Percentiles rank a stretch among this genome's conserved stretches.
Evolutionary conservation across 495 filamentous ascomycete genomes (phyloP).

Genomic region (Penicillium steckii): DNA sequence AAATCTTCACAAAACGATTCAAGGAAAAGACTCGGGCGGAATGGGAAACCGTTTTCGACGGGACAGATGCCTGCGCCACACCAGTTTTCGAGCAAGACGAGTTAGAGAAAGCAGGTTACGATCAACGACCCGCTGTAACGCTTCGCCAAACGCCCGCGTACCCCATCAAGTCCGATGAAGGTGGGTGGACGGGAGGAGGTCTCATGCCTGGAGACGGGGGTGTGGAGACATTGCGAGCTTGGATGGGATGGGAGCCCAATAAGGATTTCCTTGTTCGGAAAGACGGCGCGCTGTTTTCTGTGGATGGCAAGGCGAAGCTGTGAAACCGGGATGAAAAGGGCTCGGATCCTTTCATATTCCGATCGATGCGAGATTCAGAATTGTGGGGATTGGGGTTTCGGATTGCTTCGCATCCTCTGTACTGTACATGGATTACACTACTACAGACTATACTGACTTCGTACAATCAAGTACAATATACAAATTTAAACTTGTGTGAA

Average conservation of each 20-base stretch:
- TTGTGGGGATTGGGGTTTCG: not conserved
- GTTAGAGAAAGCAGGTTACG: slow-evolving; percentile 63
- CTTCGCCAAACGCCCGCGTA: slow-evolving; percentile 63
- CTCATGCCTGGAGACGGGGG: slow-evolving; percentile 70
- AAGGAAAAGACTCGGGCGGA: slow-evolving; percentile 70
- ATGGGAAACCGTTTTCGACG: slow-evolving; percentile 86
- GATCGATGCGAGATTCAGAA: not conserved
- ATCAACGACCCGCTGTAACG: slow-evolving; percentile 74
- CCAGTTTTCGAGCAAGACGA: slow-evolving; percentile 77
- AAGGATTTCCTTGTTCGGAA: slow-evolving; percentile 62
- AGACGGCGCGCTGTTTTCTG: slow-evolving; percentile 52
- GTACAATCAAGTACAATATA: too few relatives aligned
- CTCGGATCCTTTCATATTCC: not conserved
- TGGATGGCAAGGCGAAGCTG: slow-evolving; percentile 44
- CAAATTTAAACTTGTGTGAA: too few relatives aligned
- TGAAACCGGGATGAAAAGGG: slow-evolving; percentile 23
- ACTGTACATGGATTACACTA: too few relatives aligned
- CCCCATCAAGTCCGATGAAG: slow-evolving; percentile 55
- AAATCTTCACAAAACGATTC: slow-evolving; percentile 62
- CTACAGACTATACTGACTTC: too few relatives aligned
- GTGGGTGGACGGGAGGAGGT: slow-evolving; percentile 60
- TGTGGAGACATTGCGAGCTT: slow-evolving; percentile 63
- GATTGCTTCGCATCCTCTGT: not conserved
- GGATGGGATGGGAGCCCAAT: slow-evolving; percentile 77
- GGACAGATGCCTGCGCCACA: slow-evolving; percentile 88